Percentiles rank a stretch among this genome's conserved stretches.
These are phyloP conservation scores for Tolypocladium album DNA, from an alignment of 2,329 filamentous ascomycete species.

Conservation along the genomic window DNA sequence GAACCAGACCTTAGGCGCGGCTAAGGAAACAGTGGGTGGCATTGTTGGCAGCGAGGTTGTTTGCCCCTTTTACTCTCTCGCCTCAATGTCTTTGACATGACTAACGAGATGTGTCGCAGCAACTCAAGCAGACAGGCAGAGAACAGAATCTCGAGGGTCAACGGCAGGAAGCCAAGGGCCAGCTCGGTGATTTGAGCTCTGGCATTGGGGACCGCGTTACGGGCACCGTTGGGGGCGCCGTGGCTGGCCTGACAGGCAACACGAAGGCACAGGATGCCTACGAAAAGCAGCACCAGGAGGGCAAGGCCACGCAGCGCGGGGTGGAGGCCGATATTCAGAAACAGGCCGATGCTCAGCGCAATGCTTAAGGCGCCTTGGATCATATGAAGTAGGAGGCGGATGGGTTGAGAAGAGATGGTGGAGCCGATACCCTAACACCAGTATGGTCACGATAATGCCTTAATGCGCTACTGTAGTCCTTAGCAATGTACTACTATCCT, in stretches of 20 bases:
- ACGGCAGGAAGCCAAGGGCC: slow-evolving; percentile 71
- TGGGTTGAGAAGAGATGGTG: not conserved
- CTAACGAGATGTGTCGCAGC: slow-evolving; percentile 22
- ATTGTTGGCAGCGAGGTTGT: slow-evolving; percentile 61
- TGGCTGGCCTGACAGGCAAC: slow-evolving; percentile 66
- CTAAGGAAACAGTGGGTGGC: slow-evolving; percentile 72
- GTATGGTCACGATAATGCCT: not conserved
- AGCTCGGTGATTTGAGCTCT: slow-evolving; percentile 59
- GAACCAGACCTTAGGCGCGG: slow-evolving; percentile 82
- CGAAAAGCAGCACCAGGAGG: slow-evolving; percentile 62
- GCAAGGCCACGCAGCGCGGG: slow-evolving; percentile 75
- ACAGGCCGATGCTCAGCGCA: slow-evolving; percentile 41
- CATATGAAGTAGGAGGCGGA: not conserved
- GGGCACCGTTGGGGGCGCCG: slow-evolving; percentile 60
- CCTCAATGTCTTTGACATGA: too few species aligned
- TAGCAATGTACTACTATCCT: not conserved
- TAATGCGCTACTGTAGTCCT: not conserved
- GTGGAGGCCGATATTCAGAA: slow-evolving; percentile 74
- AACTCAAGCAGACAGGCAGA: slow-evolving; percentile 61
- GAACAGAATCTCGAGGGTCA: slow-evolving; percentile 74
- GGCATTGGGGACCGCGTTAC: slow-evolving; percentile 58
- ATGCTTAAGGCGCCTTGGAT: not conserved
- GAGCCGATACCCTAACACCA: not conserved
- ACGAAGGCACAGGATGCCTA: slow-evolving; percentile 51
- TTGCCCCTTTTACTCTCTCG: not conserved